phyloP scores from a whole-genome alignment of 129 eudicot species.

The Heracleum sosnowskyi region DNA sequence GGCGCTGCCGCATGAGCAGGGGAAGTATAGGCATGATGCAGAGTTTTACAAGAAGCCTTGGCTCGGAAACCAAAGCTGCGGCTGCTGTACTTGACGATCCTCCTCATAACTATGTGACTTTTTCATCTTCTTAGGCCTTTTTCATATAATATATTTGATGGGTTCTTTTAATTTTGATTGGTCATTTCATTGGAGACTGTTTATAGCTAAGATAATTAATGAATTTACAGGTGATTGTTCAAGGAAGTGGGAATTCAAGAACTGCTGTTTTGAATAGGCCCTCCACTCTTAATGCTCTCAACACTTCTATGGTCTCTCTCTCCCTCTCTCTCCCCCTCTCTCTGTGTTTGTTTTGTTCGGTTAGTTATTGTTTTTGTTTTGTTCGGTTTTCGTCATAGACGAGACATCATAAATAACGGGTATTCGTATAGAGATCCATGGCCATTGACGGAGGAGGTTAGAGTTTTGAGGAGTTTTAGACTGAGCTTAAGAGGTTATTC shows the following conservation, averaged over 20 bases:
- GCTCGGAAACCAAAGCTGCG: neutral
- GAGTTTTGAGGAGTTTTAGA: too few species aligned
- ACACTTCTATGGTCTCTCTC: constrained; percentile 4
- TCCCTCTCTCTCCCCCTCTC: neutral
- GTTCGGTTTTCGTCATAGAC: too few species aligned
- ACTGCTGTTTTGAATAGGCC: constrained; percentile 2
- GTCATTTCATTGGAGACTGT: neutral
- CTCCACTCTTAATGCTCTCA: constrained; percentile 2
- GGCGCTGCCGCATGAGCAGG: neutral
- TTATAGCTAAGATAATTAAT: neutral
- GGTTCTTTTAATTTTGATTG: neutral
- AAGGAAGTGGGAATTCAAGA: neutral
- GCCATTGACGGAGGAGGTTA: too few species aligned
- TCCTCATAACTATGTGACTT: neutral
- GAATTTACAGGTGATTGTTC: neutral
- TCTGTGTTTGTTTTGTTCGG: too few species aligned
- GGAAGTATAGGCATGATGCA: neutral
- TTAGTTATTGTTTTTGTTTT: too few species aligned
- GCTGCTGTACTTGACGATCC: neutral
- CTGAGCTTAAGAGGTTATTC: too few species aligned
- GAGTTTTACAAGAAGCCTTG: neutral
- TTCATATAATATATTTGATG: neutral
- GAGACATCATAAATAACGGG: too few species aligned
- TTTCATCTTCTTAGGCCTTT: neutral
- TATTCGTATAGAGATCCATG: too few species aligned